These are phyloP conservation scores for Coccinonectria pachysandricola DNA, from an alignment of 2,329 filamentous ascomycete species.

Conservation along the genomic window DNA sequence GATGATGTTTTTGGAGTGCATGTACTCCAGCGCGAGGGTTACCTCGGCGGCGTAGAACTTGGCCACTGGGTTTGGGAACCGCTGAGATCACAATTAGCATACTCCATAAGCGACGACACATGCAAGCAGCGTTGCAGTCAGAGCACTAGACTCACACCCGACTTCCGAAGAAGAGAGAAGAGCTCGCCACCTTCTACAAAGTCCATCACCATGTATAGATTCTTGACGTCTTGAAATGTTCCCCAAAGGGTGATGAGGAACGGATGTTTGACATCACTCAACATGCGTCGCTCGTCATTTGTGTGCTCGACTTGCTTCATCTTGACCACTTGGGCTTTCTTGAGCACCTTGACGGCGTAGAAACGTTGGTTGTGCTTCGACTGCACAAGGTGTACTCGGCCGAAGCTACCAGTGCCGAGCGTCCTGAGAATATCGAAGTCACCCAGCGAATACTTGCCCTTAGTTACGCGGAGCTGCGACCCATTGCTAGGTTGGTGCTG, in stretches of 20 bases:
- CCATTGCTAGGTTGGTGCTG: slow-evolving; percentile 23
- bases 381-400: slow-evolving; percentile 90
- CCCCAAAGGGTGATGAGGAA: slow-evolving; percentile 98
- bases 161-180: slow-evolving; percentile 90
- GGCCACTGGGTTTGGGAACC: slow-evolving; percentile 95
- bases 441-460: slow-evolving; percentile 89
- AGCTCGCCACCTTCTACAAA: slow-evolving; percentile 98
- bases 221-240: slow-evolving; percentile 90
- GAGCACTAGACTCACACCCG: slow-evolving; percentile 60
- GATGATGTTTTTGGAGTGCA: slow-evolving; percentile 92
- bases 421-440: slow-evolving; percentile 90
- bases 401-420: slow-evolving; percentile 92
- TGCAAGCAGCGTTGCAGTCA: no score
- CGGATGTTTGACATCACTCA: slow-evolving; percentile 93
- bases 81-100: slow-evolving; percentile 39
- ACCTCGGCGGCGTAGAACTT: slow-evolving; percentile 99
- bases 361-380: slow-evolving; percentile 97
- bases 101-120: not conserved
- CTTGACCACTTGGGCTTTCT: slow-evolving; percentile 97
- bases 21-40: slow-evolving; percentile 86
- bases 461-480: slow-evolving; percentile 57
- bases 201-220: slow-evolving; percentile 99
- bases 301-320: slow-evolving; percentile 99
- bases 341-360: slow-evolving; percentile 97
- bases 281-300: slow-evolving; percentile 93